A percentile compares a stretch with the other conserved stretches of the same genome.
These are phyloP conservation scores for Chaetomium globosum DNA, from an alignment of 2,329 filamentous ascomycete species.

Conservation along the genomic window DNA sequence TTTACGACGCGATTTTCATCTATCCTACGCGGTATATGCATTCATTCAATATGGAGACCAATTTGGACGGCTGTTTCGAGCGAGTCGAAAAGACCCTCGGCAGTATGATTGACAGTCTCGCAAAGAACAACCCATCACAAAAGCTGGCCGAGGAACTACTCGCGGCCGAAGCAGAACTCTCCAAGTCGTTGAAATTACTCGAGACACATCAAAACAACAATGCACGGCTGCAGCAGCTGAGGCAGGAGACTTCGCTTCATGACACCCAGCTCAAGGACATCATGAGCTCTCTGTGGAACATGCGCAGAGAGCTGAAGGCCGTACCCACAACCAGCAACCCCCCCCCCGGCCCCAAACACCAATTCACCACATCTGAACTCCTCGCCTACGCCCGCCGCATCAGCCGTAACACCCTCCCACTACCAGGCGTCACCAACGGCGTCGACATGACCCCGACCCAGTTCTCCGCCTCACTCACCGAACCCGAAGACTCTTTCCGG, in stretches of 20 bases:
- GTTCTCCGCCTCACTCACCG: conserved; percentile 32
- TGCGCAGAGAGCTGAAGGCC: conserved; percentile 71
- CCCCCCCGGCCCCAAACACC: conserved; percentile 47
- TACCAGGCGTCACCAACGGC: conserved; percentile 54
- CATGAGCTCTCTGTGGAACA: conserved; percentile 67
- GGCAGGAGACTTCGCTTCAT: conserved; percentile 63
- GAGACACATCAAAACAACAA: conserved; percentile 76
- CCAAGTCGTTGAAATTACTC: conserved; percentile 65
- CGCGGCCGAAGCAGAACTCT: conserved; percentile 69
- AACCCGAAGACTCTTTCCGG: conserved; percentile 41
- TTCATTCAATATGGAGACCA: conserved; percentile 57
- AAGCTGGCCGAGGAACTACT: conserved; percentile 69
- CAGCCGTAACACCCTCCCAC: conserved; percentile 76
- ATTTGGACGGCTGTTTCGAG: conserved; percentile 65
- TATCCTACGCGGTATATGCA: not conserved
- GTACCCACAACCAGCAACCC: conserved; percentile 58
- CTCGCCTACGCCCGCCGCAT: conserved; percentile 79
- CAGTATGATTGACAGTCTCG: conserved; percentile 74
- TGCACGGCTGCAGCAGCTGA: conserved; percentile 68
- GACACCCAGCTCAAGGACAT: conserved; percentile 74
- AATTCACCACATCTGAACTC: conserved; percentile 71
- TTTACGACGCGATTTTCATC: not conserved
- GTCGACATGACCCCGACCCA: conserved; percentile 36
- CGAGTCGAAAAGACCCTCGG: conserved; percentile 68
- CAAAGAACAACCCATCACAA: conserved; percentile 77